phyloP scores from a whole-genome alignment of 345 rosid genomes.

The Arabidopsis arenosa region DNA sequence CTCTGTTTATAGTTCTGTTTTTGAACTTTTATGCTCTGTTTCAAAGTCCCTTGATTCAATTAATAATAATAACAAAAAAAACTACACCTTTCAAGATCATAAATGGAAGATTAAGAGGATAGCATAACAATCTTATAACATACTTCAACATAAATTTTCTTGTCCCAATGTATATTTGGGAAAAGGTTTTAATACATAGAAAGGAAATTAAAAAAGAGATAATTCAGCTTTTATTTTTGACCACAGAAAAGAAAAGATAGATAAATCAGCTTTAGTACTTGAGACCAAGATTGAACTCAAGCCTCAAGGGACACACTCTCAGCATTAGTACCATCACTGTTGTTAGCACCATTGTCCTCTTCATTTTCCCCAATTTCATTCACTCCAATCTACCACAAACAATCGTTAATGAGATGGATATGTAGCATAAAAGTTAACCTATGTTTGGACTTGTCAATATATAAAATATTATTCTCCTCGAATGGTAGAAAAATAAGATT shows the following conservation, averaged over 20 bases:
- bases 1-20: no score
- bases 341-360: not conserved
- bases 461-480: no score
- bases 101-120: not conserved
- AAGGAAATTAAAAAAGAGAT: slow-evolving; percentile 7
- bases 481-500: no score
- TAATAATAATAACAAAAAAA: not conserved
- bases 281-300: slow-evolving; percentile 9
- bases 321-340: not conserved
- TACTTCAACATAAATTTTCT: not conserved
- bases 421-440: no score
- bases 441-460: no score
- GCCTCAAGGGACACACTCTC: not conserved
- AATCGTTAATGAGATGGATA: not conserved
- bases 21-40: no score
- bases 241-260: not conserved
- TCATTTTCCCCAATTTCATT: not conserved
- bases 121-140: not conserved
- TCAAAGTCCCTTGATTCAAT: no score
- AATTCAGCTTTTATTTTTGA: not conserved
- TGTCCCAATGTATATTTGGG: not conserved
- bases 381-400: not conserved
- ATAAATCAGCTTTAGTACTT: not conserved
- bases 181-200: not conserved
- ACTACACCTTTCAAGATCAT: not conserved